Percentiles rank a stretch among this genome's conserved stretches.
These are phyloP conservation scores for Cladophialophora chaetospira DNA, from an alignment of 2,329 filamentous ascomycete genomes.

Conservation along the genomic window DNA sequence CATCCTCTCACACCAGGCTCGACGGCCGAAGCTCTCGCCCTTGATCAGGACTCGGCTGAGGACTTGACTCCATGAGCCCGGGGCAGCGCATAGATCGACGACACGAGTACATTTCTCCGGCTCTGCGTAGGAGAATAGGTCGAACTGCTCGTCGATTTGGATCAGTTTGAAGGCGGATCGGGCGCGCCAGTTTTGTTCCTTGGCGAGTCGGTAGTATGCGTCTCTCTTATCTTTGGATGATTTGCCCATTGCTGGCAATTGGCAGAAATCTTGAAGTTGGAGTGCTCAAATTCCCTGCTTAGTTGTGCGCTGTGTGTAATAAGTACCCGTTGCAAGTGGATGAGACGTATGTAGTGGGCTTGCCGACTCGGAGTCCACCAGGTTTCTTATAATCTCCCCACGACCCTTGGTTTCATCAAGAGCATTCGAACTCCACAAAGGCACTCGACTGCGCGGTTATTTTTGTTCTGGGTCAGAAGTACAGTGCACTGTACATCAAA, in stretches of 20 bases:
- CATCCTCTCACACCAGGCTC: conserved; percentile 85
- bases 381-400: too few species aligned
- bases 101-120: conserved; percentile 79
- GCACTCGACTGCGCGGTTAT: too few species aligned
- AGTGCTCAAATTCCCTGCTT: too few species aligned
- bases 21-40: conserved; percentile 83
- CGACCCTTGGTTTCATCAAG: too few species aligned
- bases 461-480: too few species aligned
- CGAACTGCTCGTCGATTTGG: conserved; percentile 94
- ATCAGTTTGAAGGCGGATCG: conserved; percentile 95
- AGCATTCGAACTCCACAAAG: too few species aligned
- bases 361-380: too few species aligned
- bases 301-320: too few species aligned
- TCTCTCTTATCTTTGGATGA: conserved; percentile 99
- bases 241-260: conserved; percentile 70
- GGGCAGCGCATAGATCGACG: conserved; percentile 92
- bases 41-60: conserved; percentile 91
- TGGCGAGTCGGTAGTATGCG: conserved; percentile 94
- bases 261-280: too few species aligned
- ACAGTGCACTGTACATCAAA: too few species aligned
- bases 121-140: conserved; percentile 70
- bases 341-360: too few species aligned
- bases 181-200: conserved; percentile 98
- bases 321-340: too few species aligned
- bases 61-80: conserved; percentile 96